Evolutionary conservation across 2,329 filamentous ascomycete species (phyloP), one percentile per base, ranked within the genome.

Genomic region (Diaporthe destruens): DNA sequence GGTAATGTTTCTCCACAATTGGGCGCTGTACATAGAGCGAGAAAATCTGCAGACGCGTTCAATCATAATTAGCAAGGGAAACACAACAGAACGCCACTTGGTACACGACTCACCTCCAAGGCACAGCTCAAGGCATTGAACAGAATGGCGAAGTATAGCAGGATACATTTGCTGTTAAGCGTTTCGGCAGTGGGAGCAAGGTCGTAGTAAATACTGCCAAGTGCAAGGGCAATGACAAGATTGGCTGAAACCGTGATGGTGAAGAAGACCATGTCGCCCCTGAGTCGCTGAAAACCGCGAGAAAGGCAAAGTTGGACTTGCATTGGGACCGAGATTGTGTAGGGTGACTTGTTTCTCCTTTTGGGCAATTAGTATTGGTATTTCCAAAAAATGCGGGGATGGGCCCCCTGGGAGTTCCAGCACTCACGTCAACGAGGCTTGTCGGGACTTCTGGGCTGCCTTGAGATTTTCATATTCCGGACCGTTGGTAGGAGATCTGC

Each of bases 1-100:
- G 90, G 71, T 87, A 85, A 77, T 98, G 95, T 80, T 98, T 98
- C 80, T 98, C 94, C 73, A 98, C 94, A 77, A 98, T 97, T 1
- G 93, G 93, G 51, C 95, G 92, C 88, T 98, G 95, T 2, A 93
- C 90, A 80, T 96, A 98, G 6, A 97, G 87, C 0, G 93, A 95
- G 42, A 96, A 82, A 79, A 98, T 96, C 86, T 92, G 18, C 16
- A 61, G n/a, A 29, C 23, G 56, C 56, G 73, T 39, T 20, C 23
- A 32, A 14, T 29, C 34, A n/a, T 32, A 16, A 47, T 71, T 53
- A 71, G 70, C 42, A 18, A 39, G 14, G 0, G 2, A 0, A 1
- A 72, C 75, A 18, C 73, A 25, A 68, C 67, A 23, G 75, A 74
- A 0, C 65, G 74, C 23, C 76, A 75, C 36, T 61, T 44, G 39